These are phyloP conservation scores for Clarireedia hainanense DNA, from an alignment of 2,329 filamentous ascomycete genomes.

Conservation along the genomic window DNA sequence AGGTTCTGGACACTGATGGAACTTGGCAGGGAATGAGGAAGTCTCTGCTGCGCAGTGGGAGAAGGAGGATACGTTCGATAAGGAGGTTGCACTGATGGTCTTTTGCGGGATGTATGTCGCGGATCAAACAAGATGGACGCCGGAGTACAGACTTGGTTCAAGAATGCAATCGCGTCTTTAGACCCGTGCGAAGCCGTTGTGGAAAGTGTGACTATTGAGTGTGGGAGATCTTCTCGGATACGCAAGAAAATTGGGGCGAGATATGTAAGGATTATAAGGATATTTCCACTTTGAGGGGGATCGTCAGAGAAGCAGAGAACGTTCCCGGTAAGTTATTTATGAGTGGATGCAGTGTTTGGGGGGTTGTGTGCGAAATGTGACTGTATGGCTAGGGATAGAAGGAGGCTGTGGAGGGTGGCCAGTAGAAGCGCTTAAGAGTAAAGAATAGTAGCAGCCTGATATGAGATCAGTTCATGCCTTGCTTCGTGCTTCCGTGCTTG, in stretches of 20 bases:
- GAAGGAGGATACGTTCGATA: slow-evolving; percentile 27
- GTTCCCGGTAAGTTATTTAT: no score
- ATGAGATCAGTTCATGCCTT: no score
- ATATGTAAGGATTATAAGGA: not conserved
- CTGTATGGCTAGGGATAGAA: no score
- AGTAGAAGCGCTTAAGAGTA: no score
- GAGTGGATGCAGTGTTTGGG: no score
- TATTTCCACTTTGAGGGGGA: no score
- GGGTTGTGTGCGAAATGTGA: no score
- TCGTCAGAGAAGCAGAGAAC: no score
- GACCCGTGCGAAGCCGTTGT: slow-evolving; percentile 29
- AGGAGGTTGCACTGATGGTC: slow-evolving; percentile 21
- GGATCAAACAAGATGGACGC: slow-evolving; percentile 36
- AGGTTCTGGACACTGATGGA: slow-evolving; percentile 29
- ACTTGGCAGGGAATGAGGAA: slow-evolving; percentile 24
- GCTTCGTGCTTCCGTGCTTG: no score
- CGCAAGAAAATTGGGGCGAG: not conserved
- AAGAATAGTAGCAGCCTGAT: no score
- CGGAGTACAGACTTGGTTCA: slow-evolving; percentile 31
- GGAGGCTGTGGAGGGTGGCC: no score
- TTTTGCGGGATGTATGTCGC: slow-evolving; percentile 29
- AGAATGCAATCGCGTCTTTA: slow-evolving; percentile 24
- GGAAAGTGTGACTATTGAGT: slow-evolving; percentile 9
- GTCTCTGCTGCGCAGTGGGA: slow-evolving; percentile 16
- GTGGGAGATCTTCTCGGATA: not conserved